phyloP scores from a whole-genome alignment of 169 alveolate species.

The Eimeria falciformis region DNA sequence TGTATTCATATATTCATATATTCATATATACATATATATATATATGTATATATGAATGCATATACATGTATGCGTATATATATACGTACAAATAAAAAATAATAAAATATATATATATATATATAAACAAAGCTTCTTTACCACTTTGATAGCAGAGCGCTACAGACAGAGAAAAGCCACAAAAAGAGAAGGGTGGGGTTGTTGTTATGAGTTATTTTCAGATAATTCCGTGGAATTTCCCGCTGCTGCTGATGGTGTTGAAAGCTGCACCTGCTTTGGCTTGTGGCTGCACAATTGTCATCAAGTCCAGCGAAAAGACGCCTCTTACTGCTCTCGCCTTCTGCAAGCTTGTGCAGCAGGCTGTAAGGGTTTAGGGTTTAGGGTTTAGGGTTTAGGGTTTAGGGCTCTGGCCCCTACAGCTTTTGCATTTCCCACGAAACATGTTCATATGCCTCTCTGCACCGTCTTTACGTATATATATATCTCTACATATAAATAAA shows the following conservation, averaged over 20 bases:
- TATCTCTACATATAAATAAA: neutral
- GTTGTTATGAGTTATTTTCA: slow-evolving; percentile 27
- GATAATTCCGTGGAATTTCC: slow-evolving; percentile 94
- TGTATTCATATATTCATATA: neutral
- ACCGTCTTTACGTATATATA: neutral
- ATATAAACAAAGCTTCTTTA: neutral
- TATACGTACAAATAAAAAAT: too few species aligned
- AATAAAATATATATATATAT: neutral
- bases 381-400: too few species aligned
- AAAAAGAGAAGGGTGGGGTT: neutral
- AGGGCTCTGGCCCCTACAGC: too few species aligned
- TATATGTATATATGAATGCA: neutral
- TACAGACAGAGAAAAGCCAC: neutral
- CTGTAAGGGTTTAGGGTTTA: slow-evolving; percentile 59
- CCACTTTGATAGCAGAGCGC: neutral
- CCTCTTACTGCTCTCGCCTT: slow-evolving; percentile 87
- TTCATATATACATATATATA: neutral
- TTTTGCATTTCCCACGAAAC: too few species aligned
- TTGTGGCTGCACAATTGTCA: slow-evolving; percentile 83
- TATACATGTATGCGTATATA: neutral
- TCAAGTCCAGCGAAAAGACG: slow-evolving; percentile 92
- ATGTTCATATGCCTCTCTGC: neutral
- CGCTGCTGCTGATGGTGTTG: slow-evolving; percentile 87
- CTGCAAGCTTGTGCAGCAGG: slow-evolving; percentile 86
- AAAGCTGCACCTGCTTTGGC: slow-evolving; percentile 81